Percentiles rank a stretch among this genome's conserved stretches.
Evolutionary conservation across 352 stramenopile species (phyloP).

Genomic region (Phytophthora parvispora): DNA sequence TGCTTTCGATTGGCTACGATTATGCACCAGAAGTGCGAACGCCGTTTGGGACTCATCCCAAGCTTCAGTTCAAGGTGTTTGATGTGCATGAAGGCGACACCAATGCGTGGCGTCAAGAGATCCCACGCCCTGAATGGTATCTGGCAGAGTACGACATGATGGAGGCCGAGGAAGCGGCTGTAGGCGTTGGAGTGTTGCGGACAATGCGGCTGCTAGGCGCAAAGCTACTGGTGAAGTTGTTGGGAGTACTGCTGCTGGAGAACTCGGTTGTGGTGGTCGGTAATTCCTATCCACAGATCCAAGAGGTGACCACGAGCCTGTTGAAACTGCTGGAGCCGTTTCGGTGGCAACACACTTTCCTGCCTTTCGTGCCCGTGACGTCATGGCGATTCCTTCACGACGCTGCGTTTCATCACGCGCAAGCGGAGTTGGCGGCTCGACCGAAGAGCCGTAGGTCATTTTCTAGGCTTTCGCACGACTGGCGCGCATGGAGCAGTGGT

Average conservation of each 20-base stretch:
- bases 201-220: slow-evolving; percentile 73
- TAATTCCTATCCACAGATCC: slow-evolving; percentile 77
- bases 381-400: slow-evolving; percentile 83
- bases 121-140: slow-evolving; percentile 83
- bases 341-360: slow-evolving; percentile 81
- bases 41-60: slow-evolving; percentile 35
- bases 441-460: slow-evolving; percentile 71
- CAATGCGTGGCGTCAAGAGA: slow-evolving; percentile 65
- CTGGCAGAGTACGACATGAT: slow-evolving; percentile 67
- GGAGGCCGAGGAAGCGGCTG: slow-evolving; percentile 51
- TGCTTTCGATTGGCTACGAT: slow-evolving; percentile 77
- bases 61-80: slow-evolving; percentile 79
- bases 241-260: slow-evolving; percentile 79
- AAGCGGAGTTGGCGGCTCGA: slow-evolving; percentile 59
- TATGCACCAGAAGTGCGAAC: slow-evolving; percentile 31
- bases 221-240: slow-evolving; percentile 77
- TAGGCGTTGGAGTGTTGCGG: slow-evolving; percentile 54
- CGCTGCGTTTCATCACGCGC: slow-evolving; percentile 61
- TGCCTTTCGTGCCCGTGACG: slow-evolving; percentile 79
- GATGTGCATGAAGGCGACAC: slow-evolving; percentile 63
- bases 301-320: slow-evolving; percentile 78
- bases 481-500: slow-evolving; percentile 63
- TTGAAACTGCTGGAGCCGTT: slow-evolving; percentile 85
- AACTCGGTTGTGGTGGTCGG: slow-evolving; percentile 81
- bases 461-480: slow-evolving; percentile 66